phyloP scores from a whole-genome alignment of 306 rosid species.

The Pterocarpus macrocarpus region DNA sequence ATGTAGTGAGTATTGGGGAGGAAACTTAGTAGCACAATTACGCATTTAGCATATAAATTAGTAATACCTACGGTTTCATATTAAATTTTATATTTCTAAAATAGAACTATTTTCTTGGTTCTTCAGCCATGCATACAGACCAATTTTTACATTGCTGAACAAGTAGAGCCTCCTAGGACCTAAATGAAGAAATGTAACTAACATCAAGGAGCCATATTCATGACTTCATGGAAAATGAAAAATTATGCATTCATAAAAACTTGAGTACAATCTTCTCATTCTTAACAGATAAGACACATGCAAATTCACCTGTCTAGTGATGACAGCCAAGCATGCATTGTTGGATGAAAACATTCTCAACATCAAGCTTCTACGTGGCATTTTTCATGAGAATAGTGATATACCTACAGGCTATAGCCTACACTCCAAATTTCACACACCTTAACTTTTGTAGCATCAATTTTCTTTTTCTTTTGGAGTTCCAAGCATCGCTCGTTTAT shows the following conservation, averaged over 20 bases:
- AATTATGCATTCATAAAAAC: constrained; percentile 24
- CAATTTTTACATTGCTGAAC: constrained; percentile 28
- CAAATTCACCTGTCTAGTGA: constrained; percentile 12
- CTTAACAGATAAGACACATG: not conserved
- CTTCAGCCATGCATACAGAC: constrained; percentile 17
- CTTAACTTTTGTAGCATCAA: constrained; percentile 71
- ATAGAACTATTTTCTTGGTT: constrained; percentile 15
- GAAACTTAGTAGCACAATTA: constrained; percentile 19
- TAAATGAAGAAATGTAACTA: constrained; percentile 18
- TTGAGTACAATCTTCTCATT: constrained; percentile 3
- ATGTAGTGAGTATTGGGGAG: constrained; percentile 29
- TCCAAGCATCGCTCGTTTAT: constrained; percentile 91
- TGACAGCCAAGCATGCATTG: not conserved
- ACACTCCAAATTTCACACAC: constrained; percentile 47
- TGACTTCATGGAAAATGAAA: constrained; percentile 3
- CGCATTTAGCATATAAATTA: constrained; percentile 26
- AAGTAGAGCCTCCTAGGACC: constrained; percentile 31
- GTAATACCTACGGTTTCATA: constrained; percentile 18
- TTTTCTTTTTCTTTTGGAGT: constrained; percentile 83
- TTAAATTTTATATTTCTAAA: constrained; percentile 22
- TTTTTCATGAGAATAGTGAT: constrained; percentile 19
- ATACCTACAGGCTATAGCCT: constrained; percentile 3
- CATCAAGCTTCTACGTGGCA: not conserved
- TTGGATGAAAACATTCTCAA: not conserved
- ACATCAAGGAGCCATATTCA: not conserved